Percentiles rank a stretch among this genome's conserved stretches.
Evolutionary conservation across 768 basidiomycete species (phyloP).

Genomic region (Goffeauzyma gilvescens): DNA sequence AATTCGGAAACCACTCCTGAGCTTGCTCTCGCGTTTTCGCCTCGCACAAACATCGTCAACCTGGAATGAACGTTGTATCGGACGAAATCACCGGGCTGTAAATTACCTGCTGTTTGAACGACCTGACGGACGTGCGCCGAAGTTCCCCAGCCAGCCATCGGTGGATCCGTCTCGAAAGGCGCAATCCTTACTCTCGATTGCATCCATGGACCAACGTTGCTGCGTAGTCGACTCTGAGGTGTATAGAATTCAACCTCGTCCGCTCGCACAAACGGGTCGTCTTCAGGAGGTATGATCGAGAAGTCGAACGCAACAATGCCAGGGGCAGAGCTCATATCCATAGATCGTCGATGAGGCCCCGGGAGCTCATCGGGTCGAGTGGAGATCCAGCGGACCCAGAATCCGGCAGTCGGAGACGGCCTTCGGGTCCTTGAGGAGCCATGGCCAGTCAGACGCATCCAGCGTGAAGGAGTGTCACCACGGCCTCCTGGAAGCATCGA

Average conservation of each 20-base stretch:
- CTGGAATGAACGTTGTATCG: slow-evolving; percentile 3
- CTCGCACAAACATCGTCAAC: too few species aligned
- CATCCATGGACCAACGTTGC: slow-evolving; percentile 8
- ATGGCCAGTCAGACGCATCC: slow-evolving; percentile 10
- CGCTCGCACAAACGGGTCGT: slow-evolving; percentile 7
- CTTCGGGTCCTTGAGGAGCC: background rate
- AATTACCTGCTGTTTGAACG: background rate
- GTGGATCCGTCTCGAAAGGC: slow-evolving; percentile 4
- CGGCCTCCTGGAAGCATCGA: slow-evolving; percentile 11
- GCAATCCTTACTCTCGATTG: slow-evolving; percentile 8
- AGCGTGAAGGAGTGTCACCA: slow-evolving; percentile 7
- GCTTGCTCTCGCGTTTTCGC: too few species aligned
- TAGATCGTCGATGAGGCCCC: background rate
- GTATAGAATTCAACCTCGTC: slow-evolving; percentile 12
- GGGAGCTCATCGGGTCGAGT: background rate
- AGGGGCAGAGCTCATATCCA: slow-evolving; percentile 4
- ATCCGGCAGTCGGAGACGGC: slow-evolving; percentile 2
- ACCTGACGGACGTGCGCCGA: slow-evolving; percentile 10
- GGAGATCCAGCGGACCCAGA: slow-evolving; percentile 11
- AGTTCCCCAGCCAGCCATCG: slow-evolving; percentile 7
- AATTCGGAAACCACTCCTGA: too few species aligned
- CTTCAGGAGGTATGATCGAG: slow-evolving; percentile 5
- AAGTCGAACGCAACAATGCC: slow-evolving; percentile 7
- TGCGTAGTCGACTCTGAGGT: background rate
- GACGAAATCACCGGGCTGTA: slow-evolving; percentile 1